Percentiles rank a stretch among this genome's conserved stretches.
Evolutionary conservation across 2,329 filamentous ascomycete species (phyloP).

Genomic region (Pezicula carpinea): DNA sequence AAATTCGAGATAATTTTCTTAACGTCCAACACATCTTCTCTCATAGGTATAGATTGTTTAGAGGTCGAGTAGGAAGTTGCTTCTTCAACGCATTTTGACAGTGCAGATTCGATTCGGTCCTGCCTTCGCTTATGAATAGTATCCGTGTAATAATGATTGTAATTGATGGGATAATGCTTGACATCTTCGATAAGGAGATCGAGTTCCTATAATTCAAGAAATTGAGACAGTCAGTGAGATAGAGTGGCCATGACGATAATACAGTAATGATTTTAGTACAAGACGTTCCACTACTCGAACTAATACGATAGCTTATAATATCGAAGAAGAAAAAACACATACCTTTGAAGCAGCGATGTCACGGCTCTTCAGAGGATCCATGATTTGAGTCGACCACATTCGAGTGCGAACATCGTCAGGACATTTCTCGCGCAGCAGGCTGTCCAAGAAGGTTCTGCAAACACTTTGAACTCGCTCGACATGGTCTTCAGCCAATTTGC

Average conservation of each 20-base stretch:
- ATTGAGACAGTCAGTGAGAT: too few relatives aligned
- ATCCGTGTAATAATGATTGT: constrained; percentile 33
- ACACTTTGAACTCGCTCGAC: constrained; percentile 13
- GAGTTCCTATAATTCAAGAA: constrained; percentile 25
- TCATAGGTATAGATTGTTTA: background rate
- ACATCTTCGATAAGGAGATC: constrained; percentile 24
- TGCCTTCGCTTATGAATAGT: constrained; percentile 21
- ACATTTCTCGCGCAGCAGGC: constrained; percentile 14
- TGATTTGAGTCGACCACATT: constrained; percentile 13
- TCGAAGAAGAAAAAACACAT: too few relatives aligned
- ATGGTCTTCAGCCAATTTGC: constrained; percentile 22
- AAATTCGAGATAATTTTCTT: constrained; percentile 5
- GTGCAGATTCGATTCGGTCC: background rate
- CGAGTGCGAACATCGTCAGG: constrained; percentile 15
- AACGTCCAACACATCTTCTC: constrained; percentile 3
- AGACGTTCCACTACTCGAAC: too few relatives aligned
- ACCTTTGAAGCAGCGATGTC: constrained; percentile 6
- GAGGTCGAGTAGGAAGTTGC: too few relatives aligned
- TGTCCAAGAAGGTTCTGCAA: constrained; percentile 17
- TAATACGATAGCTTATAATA: too few relatives aligned
- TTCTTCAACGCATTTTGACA: background rate
- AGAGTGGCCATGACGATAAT: too few relatives aligned
- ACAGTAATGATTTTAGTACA: too few relatives aligned
- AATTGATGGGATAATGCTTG: constrained; percentile 28
- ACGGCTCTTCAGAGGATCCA: constrained; percentile 14